A percentile compares a stretch with the other conserved stretches of the same genome.
phyloP scores from a whole-genome alignment of 1,139 yeast genomes.

The Taphrina betulina region DNA sequence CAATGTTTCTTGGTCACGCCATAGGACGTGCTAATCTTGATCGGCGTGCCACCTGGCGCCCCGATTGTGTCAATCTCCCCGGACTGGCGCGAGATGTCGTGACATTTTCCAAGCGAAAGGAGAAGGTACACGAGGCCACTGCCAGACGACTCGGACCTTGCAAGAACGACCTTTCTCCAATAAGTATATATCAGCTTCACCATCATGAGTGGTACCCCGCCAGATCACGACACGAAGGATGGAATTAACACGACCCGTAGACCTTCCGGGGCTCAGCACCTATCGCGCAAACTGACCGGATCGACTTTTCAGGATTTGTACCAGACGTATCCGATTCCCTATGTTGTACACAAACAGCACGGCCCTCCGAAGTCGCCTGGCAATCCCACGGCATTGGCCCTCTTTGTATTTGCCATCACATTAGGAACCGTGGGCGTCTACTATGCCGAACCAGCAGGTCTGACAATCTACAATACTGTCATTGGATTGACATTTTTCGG shows the following conservation, averaged over 20 bases:
- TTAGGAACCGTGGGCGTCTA: not conserved
- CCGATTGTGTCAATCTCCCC: no score
- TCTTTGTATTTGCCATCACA: not conserved
- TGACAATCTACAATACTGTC: not conserved
- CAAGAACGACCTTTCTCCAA: no score
- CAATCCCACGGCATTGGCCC: not conserved
- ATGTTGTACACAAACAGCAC: not conserved
- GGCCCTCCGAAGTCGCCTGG: not conserved
- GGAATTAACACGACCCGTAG: not conserved
- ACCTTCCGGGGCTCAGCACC: not conserved
- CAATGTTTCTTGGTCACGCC: no score
- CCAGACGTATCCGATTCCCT: not conserved
- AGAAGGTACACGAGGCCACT: no score
- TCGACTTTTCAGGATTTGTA: not conserved
- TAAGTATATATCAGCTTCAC: no score
- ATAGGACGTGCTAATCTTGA: no score
- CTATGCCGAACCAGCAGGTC: not conserved
- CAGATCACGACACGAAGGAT: not conserved
- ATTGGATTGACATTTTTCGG: not conserved
- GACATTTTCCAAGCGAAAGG: no score
- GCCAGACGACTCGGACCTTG: no score
- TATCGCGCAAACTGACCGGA: not conserved
- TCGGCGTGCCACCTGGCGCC: no score
- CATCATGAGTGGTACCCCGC: no score
- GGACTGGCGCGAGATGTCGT: no score